These are phyloP conservation scores for Delonix regia DNA, from an alignment of 306 rosid genomes.

Conservation along the genomic window DNA sequence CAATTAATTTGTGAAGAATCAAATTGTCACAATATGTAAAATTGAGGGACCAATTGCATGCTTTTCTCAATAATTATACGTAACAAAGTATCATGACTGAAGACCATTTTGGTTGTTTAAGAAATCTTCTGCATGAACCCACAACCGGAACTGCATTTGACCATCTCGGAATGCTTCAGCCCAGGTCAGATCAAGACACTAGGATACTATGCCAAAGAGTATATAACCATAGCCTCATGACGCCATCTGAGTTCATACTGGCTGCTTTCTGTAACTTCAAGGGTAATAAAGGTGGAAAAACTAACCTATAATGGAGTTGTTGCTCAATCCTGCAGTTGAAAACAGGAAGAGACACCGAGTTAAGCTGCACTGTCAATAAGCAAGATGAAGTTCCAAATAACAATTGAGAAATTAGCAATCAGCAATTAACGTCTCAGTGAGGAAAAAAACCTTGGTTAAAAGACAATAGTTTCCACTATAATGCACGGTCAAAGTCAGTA, in stretches of 20 bases:
- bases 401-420: not conserved
- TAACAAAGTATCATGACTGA: not conserved
- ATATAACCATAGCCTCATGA: not conserved
- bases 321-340: slow-evolving; percentile 51
- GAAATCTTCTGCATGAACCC: not conserved
- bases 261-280: not conserved
- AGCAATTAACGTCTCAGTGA: slow-evolving; percentile 19
- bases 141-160: not conserved
- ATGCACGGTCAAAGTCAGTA: not conserved
- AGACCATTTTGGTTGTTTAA: not conserved
- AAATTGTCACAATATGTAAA: no score
- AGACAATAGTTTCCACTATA: slow-evolving; percentile 2
- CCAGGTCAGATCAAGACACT: not conserved
- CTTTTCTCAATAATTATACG: not conserved
- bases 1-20: no score
- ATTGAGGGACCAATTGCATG: no score
- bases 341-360: slow-evolving; percentile 14
- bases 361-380: slow-evolving; percentile 10
- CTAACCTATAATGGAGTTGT: slow-evolving; percentile 52
- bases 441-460: slow-evolving; percentile 24
- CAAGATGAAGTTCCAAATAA: not conserved
- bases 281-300: slow-evolving; percentile 15
- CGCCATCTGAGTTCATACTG: not conserved
- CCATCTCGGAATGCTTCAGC: not conserved
- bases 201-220: not conserved